Base-by-base conservation (phyloP, 176 grass and related monocot genomes). In the Phragmites australis region DNA sequence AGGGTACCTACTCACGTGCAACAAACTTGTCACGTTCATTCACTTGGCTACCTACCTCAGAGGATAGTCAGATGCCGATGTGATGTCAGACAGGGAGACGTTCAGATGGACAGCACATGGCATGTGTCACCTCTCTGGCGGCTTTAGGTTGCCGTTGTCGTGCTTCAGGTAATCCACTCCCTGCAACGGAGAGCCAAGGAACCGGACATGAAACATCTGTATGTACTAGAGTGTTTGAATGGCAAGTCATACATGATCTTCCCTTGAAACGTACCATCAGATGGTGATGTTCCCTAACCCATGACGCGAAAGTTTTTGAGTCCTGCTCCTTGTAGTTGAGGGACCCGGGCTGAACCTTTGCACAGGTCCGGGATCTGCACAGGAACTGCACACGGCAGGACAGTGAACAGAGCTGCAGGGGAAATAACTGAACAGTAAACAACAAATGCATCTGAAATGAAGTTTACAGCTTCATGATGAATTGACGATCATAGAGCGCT, bases 91-190 rank as follows among this genome's bases (percentile, higher is more conserved):
- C 15, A 51, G 16, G 5, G 22, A 57, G 59, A 55, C 34, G 27
- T 19, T 52, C 10, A 68, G 27, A 70, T 1, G n/a, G 30, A 65
- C 65, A 26, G 8, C 18, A 0, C 1, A 57, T 21, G 31, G 19
- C 21, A 14, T 41, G 19, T 16, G 51, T 17, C 30, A 96, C 93
- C 96, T 86, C 60, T 88, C 30, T 55, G 86, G 80, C 59, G 93
- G 90, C 82, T 91, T 94, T 52, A 78, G 19, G 70, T 91, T 85
- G 29, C 85, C 93, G 75, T 95, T 96, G 70, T 95, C 96, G 50
- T 99, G 93, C 88, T 95, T 99, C 4, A 99, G 85, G 87, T 95
- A 99, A 85, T 99, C 97, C 8, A 95, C 80, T 19, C 86, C 93
- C 96, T 99, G 84, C 9, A 54, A 15, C 53, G 3, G 9, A 80